phyloP scores from a whole-genome alignment of 768 basidiomycete species.

The Obba rivulosa region DNA sequence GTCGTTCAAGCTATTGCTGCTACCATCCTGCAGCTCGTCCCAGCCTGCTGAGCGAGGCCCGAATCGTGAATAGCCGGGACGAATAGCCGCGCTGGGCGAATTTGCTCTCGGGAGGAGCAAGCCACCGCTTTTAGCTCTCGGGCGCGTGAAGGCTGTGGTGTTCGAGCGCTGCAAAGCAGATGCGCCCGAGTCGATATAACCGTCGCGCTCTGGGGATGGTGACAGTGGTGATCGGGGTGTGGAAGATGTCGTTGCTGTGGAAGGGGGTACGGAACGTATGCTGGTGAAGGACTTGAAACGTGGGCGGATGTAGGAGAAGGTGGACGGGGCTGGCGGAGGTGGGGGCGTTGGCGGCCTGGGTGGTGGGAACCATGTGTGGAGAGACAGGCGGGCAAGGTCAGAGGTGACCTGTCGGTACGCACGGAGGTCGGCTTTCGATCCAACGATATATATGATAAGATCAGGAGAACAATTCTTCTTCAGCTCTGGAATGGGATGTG shows the following conservation, averaged over 20 bases:
- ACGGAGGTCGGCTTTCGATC: constrained; percentile 83
- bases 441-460: constrained; percentile 92
- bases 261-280: constrained; percentile 56
- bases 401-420: constrained; percentile 70
- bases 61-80: constrained; percentile 46
- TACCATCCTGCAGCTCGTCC: constrained; percentile 53
- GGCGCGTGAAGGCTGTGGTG: constrained; percentile 33
- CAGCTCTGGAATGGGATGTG: constrained; percentile 49
- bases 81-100: constrained; percentile 11
- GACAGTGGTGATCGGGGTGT: constrained; percentile 33
- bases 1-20: constrained; percentile 62
- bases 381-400: constrained; percentile 75
- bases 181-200: constrained; percentile 43
- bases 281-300: constrained; percentile 72
- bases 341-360: constrained; percentile 61
- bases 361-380: constrained; percentile 87
- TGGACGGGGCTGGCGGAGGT: constrained; percentile 54
- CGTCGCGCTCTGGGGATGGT: constrained; percentile 60
- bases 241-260: constrained; percentile 32
- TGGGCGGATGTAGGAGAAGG: constrained; percentile 72
- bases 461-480: constrained; percentile 88
- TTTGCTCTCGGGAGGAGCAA: constrained; percentile 23
- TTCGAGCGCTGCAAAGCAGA: constrained; percentile 35
- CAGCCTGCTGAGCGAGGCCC: constrained; percentile 46
- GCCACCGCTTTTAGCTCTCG: constrained; percentile 38